Conservation (phyloP, 495 filamentous ascomycete species). For the Glonium stellatum region DNA sequence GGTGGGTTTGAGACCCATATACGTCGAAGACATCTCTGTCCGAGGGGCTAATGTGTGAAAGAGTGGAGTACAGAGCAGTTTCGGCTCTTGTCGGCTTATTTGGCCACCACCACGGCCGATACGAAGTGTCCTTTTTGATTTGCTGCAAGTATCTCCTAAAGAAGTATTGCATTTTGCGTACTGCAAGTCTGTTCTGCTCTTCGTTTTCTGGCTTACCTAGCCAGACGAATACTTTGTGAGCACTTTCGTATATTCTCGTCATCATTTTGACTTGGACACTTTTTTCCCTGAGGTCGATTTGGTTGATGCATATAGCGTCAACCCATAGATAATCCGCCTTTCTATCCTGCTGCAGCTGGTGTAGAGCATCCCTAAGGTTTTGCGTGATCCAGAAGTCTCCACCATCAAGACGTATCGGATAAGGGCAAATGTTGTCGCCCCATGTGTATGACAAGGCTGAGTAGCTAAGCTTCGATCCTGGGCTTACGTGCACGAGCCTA, state of each 20-base stretch:
- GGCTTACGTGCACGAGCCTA: neutral
- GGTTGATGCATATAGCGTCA: constrained; percentile 5
- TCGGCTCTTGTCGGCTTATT: no score
- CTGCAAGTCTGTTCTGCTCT: neutral
- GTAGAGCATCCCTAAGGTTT: neutral
- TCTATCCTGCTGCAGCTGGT: neutral
- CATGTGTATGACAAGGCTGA: constrained; percentile 3
- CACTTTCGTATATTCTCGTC: neutral
- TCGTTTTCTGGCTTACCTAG: neutral
- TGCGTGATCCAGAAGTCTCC: neutral
- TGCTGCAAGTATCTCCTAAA: no score
- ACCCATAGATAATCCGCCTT: neutral
- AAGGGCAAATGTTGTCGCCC: neutral
- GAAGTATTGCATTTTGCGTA: neutral
- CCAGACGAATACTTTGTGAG: neutral
- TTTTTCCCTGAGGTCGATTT: neutral
- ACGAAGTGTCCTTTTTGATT: no score
- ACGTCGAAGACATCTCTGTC: neutral
- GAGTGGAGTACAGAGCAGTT: neutral
- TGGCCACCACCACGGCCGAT: no score
- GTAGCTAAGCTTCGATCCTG: neutral
- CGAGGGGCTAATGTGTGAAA: neutral
- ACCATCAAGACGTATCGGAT: neutral
- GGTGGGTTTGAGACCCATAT: neutral
- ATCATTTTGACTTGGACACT: neutral